Conservation (phyloP, 345 rosid genomes). For the Brassica carinata region DNA sequence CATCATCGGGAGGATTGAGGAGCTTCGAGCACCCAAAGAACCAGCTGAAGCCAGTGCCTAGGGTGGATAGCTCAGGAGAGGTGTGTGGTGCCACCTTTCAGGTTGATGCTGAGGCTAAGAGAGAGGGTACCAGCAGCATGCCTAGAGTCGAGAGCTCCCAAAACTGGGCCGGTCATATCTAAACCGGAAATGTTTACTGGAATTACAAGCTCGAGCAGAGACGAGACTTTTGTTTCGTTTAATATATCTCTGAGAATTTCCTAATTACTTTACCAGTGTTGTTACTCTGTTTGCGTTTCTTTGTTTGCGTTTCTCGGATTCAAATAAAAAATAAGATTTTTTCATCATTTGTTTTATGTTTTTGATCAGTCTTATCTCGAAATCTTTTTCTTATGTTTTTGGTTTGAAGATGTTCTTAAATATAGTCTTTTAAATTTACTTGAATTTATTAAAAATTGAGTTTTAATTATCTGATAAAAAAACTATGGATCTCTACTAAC, state of each 20-base stretch:
- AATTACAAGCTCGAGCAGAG: neutral
- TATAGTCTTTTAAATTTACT: too few species aligned
- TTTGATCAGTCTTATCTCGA: neutral
- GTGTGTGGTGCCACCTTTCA: constrained; percentile 80
- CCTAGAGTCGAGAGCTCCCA: constrained; percentile 92
- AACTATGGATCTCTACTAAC: too few species aligned
- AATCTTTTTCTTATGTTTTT: too few species aligned
- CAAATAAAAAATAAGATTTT: constrained; percentile 8
- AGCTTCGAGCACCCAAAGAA: constrained; percentile 88
- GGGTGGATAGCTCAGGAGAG: constrained; percentile 90
- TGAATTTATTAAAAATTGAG: too few species aligned
- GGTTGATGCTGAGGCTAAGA: constrained; percentile 76
- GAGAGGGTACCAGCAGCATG: constrained; percentile 60
- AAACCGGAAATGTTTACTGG: constrained; percentile 16
- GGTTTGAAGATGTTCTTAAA: too few species aligned
- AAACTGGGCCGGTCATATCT: constrained; percentile 70
- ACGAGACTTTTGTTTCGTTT: constrained; percentile 20
- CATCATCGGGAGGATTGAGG: constrained; percentile 88
- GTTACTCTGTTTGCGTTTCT: constrained; percentile 10
- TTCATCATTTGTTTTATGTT: neutral
- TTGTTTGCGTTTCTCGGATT: constrained; percentile 8
- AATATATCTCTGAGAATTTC: neutral
- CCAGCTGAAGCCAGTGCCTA: constrained; percentile 85
- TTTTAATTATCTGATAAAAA: too few species aligned
- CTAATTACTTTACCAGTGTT: neutral